Evolutionary conservation across 192 early-diverging fungal species (phyloP).

Genomic region (Linnemannia zychae): DNA sequence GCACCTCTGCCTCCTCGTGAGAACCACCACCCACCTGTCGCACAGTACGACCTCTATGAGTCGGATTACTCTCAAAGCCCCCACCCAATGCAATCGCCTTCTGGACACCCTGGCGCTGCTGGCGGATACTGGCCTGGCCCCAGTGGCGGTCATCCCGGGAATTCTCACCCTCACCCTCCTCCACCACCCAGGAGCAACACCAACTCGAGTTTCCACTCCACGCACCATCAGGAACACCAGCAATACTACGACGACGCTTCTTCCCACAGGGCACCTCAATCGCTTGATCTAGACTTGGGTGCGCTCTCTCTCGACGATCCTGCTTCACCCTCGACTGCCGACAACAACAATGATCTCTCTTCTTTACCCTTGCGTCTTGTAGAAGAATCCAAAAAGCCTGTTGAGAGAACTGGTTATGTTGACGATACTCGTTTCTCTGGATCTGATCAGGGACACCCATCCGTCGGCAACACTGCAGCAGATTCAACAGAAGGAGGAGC

Average conservation of each 20-base stretch:
- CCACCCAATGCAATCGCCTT: constrained; percentile 13
- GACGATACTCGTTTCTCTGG: constrained; percentile 51
- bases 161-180: neutral
- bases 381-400: constrained; percentile 38
- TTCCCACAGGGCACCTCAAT: neutral
- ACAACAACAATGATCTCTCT: neutral
- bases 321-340: neutral
- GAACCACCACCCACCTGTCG: constrained; percentile 22
- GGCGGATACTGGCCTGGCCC: neutral
- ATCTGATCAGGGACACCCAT: constrained; percentile 38
- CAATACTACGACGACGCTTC: neutral
- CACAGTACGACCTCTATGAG: constrained; percentile 40
- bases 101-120: constrained; percentile 4
- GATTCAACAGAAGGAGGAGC: neutral
- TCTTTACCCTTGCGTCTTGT: constrained; percentile 30
- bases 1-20: constrained; percentile 42
- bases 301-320: constrained; percentile 45
- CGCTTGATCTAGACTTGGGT: constrained; percentile 31
- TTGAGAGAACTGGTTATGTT: constrained; percentile 42
- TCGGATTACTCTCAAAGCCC: constrained; percentile 38
- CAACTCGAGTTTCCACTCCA: neutral
- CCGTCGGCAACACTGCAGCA: neutral
- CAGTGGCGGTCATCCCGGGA: neutral
- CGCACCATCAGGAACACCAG: constrained; percentile 5
- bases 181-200: neutral